Base-by-base conservation (phyloP, 768 basidiomycete genomes). In the Tylopilus sp. region DNA sequence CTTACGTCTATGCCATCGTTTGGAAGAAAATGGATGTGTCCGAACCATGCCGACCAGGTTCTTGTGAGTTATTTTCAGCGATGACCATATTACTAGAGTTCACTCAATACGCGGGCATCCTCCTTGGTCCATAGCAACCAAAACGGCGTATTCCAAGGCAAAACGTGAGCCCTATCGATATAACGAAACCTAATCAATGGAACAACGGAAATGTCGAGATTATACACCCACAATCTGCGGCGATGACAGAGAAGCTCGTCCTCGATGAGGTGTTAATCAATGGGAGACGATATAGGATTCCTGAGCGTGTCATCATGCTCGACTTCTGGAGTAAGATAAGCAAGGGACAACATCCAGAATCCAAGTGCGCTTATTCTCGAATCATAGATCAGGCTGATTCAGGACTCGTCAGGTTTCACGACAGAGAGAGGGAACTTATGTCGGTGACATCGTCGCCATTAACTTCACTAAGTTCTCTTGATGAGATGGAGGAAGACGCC, bases 1-100 rank as follows among this genome's bases (percentile, higher is more conserved):
- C 74, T 96, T 54, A 76, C 87, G 22, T 79, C 79, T 36, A 86
- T 98, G 81, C 97, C 97, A 4, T 79, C 87, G 13, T 83, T 87
- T 53, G 84, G 83, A 59, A 89, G 86, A 76, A 97, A 95, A 69
- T 99, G 96, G 95, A 97, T 96, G 94, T 99, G 97, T 70, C 97
- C 97, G 9, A 92, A 96, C 64, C 97, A 99, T 66, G 86, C 84
- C n/a, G 94, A 97, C 59, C 83, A 85, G 53, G 79, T 86, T 48
- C 69, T 90, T 54, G 95, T 96, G 66, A 71, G 92, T 76, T n/a
- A n/a, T n/a, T 46, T 31, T 44, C 37, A 28, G 42, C 19, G 31
- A 50, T 50, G 46, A 33, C 30, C n/a, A 37, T 26, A 28, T 24
- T 24, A 16, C 33, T 13, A 17, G 50, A 31, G 16, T 44, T 51